Conservation (phyloP, 1,139 yeast genomes). For the Pneumocystis murina region DNA sequence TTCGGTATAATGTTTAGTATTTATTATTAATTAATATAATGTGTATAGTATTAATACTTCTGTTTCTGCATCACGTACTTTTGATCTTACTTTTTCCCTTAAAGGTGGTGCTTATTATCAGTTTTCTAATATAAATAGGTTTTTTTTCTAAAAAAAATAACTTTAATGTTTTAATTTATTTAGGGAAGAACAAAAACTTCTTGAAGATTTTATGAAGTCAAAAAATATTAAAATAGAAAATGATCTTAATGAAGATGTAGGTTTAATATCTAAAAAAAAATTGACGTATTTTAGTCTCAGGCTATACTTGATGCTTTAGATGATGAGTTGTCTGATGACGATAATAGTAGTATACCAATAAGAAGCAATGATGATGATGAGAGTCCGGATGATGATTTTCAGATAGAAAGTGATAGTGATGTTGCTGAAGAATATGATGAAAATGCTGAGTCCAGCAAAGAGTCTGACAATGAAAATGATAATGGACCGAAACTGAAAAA, state of each 20-base stretch:
- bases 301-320: slow-evolving; percentile 27
- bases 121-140: slow-evolving; percentile 72
- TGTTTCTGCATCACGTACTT: slow-evolving; percentile 69
- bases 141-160: neutral
- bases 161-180: neutral
- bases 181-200: slow-evolving; percentile 63
- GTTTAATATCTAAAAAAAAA: slow-evolving; percentile 21
- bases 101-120: slow-evolving; percentile 57
- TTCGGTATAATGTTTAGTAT: slow-evolving; percentile 31
- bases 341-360: slow-evolving; percentile 41
- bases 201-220: slow-evolving; percentile 61
- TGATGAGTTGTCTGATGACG: slow-evolving; percentile 39
- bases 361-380: slow-evolving; percentile 39
- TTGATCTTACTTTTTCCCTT: slow-evolving; percentile 70
- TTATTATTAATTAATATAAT: neutral
- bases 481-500: neutral
- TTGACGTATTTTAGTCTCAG: slow-evolving; percentile 46
- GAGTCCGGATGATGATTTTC: slow-evolving; percentile 19
- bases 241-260: slow-evolving; percentile 63
- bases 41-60: slow-evolving; percentile 45
- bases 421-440: slow-evolving; percentile 84
- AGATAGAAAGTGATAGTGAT: slow-evolving; percentile 33
- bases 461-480: slow-evolving; percentile 29
- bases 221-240: slow-evolving; percentile 72
- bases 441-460: slow-evolving; percentile 38